These are phyloP conservation scores for Madurella mycetomatis DNA, from an alignment of 2,329 filamentous ascomycete genomes.

Conservation along the genomic window DNA sequence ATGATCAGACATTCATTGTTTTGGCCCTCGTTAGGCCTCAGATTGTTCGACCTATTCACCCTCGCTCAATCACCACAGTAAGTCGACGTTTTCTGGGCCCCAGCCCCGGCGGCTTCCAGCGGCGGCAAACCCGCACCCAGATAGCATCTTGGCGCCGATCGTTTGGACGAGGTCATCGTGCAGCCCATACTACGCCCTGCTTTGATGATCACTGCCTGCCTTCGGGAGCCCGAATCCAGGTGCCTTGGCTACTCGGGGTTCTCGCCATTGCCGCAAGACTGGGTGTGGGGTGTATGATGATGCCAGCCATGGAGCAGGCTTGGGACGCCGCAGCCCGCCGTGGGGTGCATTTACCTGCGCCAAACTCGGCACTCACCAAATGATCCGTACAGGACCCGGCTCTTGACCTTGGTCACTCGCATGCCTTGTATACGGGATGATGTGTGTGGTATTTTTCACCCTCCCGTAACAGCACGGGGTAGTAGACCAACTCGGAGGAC, in stretches of 20 bases:
- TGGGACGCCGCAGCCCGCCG: too few relatives aligned
- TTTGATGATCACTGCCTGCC: slow-evolving; percentile 12
- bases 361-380: not conserved
- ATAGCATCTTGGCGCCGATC: not conserved
- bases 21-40: too few relatives aligned
- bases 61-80: too few relatives aligned
- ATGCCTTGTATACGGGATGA: not conserved
- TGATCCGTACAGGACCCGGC: not conserved
- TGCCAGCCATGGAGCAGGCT: too few relatives aligned
- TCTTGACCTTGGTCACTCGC: not conserved
- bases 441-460: not conserved
- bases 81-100: too few relatives aligned
- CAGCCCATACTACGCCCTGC: slow-evolving; percentile 1
- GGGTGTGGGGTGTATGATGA: too few relatives aligned
- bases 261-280: not conserved
- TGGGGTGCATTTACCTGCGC: too few relatives aligned
- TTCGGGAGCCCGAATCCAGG: not conserved
- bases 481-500: not conserved
- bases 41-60: too few relatives aligned
- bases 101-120: not conserved
- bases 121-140: not conserved
- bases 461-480: too few relatives aligned
- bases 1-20: too few relatives aligned
- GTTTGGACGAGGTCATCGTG: slow-evolving; percentile 17
- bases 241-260: not conserved